phyloP scores from a whole-genome alignment of 176 grass and related monocot species.

The Hsuehochloa calcarea region DNA sequence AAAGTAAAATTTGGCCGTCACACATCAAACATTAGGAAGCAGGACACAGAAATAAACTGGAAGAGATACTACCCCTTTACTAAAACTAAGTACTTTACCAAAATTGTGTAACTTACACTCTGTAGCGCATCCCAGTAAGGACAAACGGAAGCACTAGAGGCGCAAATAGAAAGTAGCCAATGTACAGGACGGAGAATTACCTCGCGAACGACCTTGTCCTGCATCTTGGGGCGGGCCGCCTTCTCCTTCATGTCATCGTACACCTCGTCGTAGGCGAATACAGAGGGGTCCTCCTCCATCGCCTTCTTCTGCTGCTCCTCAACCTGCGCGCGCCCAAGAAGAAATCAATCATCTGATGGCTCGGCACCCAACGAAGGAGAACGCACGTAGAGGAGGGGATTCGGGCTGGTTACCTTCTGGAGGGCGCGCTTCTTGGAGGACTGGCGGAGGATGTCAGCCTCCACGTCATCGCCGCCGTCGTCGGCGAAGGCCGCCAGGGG shows the following conservation, averaged over 20 bases:
- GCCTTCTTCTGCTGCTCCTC: constrained; percentile 91
- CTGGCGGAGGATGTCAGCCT: constrained; percentile 86
- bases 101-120: background rate
- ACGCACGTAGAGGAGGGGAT: background rate
- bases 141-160: background rate
- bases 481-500: constrained; percentile 64
- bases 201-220: constrained; percentile 65
- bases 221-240: constrained; percentile 69
- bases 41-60: background rate
- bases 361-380: background rate
- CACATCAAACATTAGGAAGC: background rate
- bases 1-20: background rate
- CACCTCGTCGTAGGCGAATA: constrained; percentile 85
- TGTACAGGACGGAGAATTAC: constrained; percentile 22
- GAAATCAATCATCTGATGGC: background rate
- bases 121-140: background rate
- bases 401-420: constrained; percentile 56
- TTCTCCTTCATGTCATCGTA: constrained; percentile 97
- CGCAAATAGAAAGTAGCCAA: background rate
- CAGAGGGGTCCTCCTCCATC: constrained; percentile 85
- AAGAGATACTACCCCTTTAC: background rate
- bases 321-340: constrained; percentile 42
- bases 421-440: constrained; percentile 68
- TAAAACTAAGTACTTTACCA: background rate
- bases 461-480: constrained; percentile 74